A percentile compares a stretch with the other conserved stretches of the same genome.
Conservation (phyloP, 176 grass and related monocot genomes). For the Carex parvula region DNA sequence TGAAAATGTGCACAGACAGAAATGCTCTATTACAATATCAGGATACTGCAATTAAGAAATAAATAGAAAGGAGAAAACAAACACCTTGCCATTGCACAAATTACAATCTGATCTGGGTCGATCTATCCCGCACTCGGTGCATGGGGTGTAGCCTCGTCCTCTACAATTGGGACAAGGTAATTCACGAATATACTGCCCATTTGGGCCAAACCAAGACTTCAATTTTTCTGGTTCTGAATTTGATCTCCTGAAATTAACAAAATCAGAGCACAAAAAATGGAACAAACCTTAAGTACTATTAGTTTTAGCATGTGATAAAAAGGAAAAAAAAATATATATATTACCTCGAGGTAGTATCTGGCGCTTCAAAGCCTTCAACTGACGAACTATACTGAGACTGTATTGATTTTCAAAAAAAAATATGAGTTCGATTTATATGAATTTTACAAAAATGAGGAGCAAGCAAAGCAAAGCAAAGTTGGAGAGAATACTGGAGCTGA, state of each 20-base stretch:
- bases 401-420: conserved; percentile 13
- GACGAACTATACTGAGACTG: conserved; percentile 56
- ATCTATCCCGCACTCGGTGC: conserved; percentile 71
- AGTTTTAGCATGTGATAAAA: not conserved
- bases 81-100: conserved; percentile 82
- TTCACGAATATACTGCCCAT: conserved; percentile 90
- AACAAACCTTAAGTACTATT: not conserved
- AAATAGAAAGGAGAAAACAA: not conserved
- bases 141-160: conserved; percentile 80
- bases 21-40: no score
- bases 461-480: not conserved
- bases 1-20: no score
- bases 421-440: not conserved
- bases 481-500: conserved; percentile 6
- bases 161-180: conserved; percentile 82
- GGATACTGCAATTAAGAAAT: not conserved
- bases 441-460: not conserved
- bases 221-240: conserved; percentile 36
- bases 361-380: conserved; percentile 41
- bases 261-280: not conserved
- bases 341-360: conserved; percentile 29
- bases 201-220: conserved; percentile 90
- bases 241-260: conserved; percentile 35
- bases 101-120: conserved; percentile 69
- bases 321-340: no score